Evolutionary conservation across 2,329 filamentous ascomycete species (phyloP), one percentile per base, ranked within the genome.

Genomic region (Aspergillus calidoustus): DNA sequence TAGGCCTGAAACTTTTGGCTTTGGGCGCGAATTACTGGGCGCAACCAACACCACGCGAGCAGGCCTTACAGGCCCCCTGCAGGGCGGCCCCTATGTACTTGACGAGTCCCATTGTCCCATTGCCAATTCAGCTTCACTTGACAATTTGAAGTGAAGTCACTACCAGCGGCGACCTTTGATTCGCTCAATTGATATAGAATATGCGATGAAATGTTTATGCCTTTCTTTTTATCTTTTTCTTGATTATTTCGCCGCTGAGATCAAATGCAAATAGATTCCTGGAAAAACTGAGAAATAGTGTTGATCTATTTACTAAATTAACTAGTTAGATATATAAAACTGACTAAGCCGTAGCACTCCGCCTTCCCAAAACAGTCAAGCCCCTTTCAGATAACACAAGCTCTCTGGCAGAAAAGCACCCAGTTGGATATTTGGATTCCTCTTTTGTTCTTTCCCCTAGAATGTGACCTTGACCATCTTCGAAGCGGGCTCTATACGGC

Each of bases 391-490:
- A 22, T 31, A 28, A 49, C 31, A 30, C 19, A 38, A 43, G 46
- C 46, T 57, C 17, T 30, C 22, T 43, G 46, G 34, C 19, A 50
- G 46, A 57, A 50, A 57, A 57, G 25, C 31, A 57, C 41, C n/a
- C 28, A 7, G 17, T 50, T n/a, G 25, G 19, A 25, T 30, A 15
- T 49, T 50, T 25, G n/a, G 48, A 30, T 22, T 30, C 48, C 22
- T 31, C 28, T 50, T 38, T 48, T 30, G 34, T 41, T 25, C 28
- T 34, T 15, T 6, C 15, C 28, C 17, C 38, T 22, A 9, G 41
- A 44, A 19, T 19, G 25, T 28, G 25, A 28, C 25, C 25, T 30
- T 30, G 23, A 50, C 30, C 23, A 6, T 47, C 23, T 28, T 30
- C 19, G 11, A 41, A 41, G 8, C 15, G 3, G 9, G 15, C 34